Evolutionary conservation across 192 early-diverging fungal species (phyloP).

Genomic region (Lobulomyces angularis): DNA sequence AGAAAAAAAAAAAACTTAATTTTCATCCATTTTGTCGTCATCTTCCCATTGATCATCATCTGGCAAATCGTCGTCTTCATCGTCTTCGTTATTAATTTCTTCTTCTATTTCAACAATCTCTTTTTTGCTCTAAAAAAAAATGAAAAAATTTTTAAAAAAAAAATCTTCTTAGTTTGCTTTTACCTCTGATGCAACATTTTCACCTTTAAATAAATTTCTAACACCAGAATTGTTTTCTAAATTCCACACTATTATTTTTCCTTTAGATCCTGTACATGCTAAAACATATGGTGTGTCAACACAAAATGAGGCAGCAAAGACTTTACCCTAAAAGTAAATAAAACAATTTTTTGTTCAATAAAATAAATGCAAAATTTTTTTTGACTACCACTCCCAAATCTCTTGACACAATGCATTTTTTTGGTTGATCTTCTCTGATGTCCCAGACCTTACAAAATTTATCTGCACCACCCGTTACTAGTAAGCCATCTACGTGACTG

Average conservation of each 20-base stretch:
- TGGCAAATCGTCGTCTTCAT: not conserved
- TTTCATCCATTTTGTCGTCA: slow-evolving; percentile 25
- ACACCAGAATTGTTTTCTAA: slow-evolving; percentile 77
- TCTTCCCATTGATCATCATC: slow-evolving; percentile 5
- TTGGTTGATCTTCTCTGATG: slow-evolving; percentile 56
- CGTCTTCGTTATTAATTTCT: slow-evolving; percentile 11
- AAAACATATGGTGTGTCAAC: slow-evolving; percentile 83
- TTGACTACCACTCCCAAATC: slow-evolving; percentile 60
- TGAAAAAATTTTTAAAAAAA: not conserved
- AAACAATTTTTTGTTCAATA: not conserved
- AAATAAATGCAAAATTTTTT: not conserved
- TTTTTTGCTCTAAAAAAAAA: slow-evolving; percentile 18
- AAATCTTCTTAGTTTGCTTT: slow-evolving; percentile 1
- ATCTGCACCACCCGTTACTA: slow-evolving; percentile 88
- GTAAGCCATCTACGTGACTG: slow-evolving; percentile 56
- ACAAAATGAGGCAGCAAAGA: slow-evolving; percentile 80
- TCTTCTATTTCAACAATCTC: slow-evolving; percentile 15
- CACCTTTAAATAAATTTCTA: slow-evolving; percentile 46
- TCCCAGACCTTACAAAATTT: slow-evolving; percentile 91
- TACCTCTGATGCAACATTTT: slow-evolving; percentile 10
- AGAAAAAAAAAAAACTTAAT: slow-evolving; percentile 10
- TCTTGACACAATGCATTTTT: slow-evolving; percentile 72
- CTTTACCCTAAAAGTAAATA: slow-evolving; percentile 35
- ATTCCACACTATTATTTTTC: slow-evolving; percentile 89
- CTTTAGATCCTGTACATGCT: slow-evolving; percentile 76